phyloP scores from a whole-genome alignment of 2,329 filamentous ascomycete genomes.

The Mycosphaerelloides madeirae region DNA sequence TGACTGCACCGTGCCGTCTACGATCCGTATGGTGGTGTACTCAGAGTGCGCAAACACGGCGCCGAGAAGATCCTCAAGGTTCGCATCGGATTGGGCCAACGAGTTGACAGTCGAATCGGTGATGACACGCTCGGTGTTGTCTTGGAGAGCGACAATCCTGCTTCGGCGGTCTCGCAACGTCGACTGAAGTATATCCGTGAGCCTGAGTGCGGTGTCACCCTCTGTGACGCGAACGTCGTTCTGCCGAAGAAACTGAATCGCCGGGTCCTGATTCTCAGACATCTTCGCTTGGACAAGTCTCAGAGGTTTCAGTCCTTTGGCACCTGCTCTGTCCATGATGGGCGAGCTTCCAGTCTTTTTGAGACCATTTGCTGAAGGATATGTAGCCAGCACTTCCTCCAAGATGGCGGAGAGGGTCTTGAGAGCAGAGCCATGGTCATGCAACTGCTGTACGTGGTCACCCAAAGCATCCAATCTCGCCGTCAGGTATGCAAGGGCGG shows the following conservation, averaged over 20 bases:
- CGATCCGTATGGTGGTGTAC: slow-evolving; percentile 17
- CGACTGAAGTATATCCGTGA: slow-evolving; percentile 25
- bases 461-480: slow-evolving; percentile 27
- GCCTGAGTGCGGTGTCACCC: slow-evolving; percentile 11
- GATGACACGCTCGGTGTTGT: slow-evolving; percentile 29
- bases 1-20: slow-evolving; percentile 23
- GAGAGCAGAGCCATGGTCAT: slow-evolving; percentile 24
- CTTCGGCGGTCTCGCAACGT: slow-evolving; percentile 31
- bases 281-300: slow-evolving; percentile 29
- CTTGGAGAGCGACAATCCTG: slow-evolving; percentile 34
- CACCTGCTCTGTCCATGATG: neutral
- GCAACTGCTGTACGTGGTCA: slow-evolving; percentile 25
- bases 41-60: slow-evolving; percentile 36
- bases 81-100: slow-evolving; percentile 34
- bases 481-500: slow-evolving; percentile 41
- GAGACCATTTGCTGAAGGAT: slow-evolving; percentile 11
- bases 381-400: slow-evolving; percentile 12
- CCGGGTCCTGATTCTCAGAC: slow-evolving; percentile 28
- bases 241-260: slow-evolving; percentile 25
- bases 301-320: slow-evolving; percentile 29
- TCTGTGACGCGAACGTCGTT: slow-evolving; percentile 25
- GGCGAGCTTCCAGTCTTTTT: slow-evolving; percentile 16
- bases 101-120: slow-evolving; percentile 34
- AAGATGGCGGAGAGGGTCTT: slow-evolving; percentile 22
- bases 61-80: slow-evolving; percentile 34